phyloP scores from a whole-genome alignment of 352 stramenopile species.

The Pythium aquatile region DNA sequence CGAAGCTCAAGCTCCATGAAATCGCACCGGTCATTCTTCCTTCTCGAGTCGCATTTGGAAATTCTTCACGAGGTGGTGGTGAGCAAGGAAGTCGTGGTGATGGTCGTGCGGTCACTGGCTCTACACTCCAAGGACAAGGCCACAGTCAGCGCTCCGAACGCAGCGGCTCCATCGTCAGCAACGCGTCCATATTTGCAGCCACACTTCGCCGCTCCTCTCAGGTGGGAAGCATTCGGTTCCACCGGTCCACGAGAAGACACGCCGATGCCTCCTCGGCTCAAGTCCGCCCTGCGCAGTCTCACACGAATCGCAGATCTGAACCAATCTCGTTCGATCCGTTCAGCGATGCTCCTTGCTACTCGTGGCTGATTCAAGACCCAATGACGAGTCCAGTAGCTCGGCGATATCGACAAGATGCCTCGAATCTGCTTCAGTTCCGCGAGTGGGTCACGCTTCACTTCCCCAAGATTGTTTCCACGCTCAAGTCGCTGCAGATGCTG shows the following conservation, averaged over 20 bases:
- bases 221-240: constrained; percentile 1
- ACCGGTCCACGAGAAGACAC: neutral
- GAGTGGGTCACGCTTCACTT: constrained; percentile 36
- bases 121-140: neutral
- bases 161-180: neutral
- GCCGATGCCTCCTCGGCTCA: neutral
- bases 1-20: constrained; percentile 18
- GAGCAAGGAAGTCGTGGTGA: neutral
- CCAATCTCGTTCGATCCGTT: constrained; percentile 50
- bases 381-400: constrained; percentile 7
- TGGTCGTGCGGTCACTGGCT: neutral
- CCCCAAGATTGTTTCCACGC: constrained; percentile 26
- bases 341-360: constrained; percentile 31
- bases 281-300: neutral
- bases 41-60: neutral
- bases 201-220: constrained; percentile 6
- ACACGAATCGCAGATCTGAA: constrained; percentile 2
- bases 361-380: constrained; percentile 31
- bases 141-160: neutral
- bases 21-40: constrained; percentile 12
- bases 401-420: constrained; percentile 22
- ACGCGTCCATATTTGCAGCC: constrained; percentile 12
- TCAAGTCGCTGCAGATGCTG: constrained; percentile 19
- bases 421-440: constrained; percentile 27
- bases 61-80: neutral